Conservation (phyloP, 371 early-diverging fungal genomes). For the Mortierella sp. region DNA sequence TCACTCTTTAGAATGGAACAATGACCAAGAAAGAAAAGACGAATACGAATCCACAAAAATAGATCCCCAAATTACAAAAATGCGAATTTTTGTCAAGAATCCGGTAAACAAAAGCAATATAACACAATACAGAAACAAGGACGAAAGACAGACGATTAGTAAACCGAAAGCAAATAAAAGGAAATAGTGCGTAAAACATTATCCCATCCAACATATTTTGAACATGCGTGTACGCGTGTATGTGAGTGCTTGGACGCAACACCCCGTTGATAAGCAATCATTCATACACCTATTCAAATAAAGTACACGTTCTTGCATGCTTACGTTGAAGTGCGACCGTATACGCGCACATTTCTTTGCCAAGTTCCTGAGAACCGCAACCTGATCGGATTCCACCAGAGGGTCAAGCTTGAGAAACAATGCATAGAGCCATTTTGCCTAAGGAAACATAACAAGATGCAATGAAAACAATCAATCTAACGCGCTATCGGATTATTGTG, state of each 20-base stretch:
- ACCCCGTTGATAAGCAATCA: too few relatives aligned
- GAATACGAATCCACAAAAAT: constrained; percentile 3
- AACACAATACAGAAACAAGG: not conserved
- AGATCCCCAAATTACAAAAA: not conserved
- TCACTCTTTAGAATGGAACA: constrained; percentile 15
- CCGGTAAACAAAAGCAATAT: not conserved
- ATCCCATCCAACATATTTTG: too few relatives aligned
- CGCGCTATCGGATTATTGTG: too few relatives aligned
- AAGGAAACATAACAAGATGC: not conserved
- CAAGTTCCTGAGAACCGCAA: constrained; percentile 57
- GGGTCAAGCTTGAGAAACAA: constrained; percentile 61
- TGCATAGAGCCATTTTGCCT: constrained; percentile 63
- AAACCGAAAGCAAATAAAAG: not conserved
- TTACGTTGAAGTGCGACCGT: constrained; percentile 52
- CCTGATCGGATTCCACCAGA: constrained; percentile 59
- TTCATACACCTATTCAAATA: too few relatives aligned
- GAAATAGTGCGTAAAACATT: too few relatives aligned
- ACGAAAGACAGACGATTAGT: not conserved
- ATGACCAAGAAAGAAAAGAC: not conserved
- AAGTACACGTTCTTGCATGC: not conserved
- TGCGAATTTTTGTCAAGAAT: too few relatives aligned
- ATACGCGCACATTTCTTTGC: constrained; percentile 59
- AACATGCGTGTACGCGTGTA: not conserved
- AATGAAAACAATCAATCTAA: not conserved
- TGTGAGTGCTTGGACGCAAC: too few relatives aligned